Evolutionary conservation across 192 early-diverging fungal species (phyloP).

Genomic region (Entomortierella beljakovae): DNA sequence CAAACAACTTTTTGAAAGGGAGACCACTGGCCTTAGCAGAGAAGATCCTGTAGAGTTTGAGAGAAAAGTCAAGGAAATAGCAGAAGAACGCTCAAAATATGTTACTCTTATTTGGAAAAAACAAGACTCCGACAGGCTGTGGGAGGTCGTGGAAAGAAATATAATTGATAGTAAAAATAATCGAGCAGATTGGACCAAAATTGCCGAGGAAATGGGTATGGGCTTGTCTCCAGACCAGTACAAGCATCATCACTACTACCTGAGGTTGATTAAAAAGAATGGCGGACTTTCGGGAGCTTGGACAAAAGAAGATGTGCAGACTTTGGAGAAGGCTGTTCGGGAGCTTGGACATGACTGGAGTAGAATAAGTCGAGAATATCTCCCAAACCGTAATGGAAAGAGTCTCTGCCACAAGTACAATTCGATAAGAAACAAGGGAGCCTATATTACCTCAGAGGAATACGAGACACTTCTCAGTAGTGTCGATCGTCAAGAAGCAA

Average conservation of each 20-base stretch:
- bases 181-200: constrained; percentile 18
- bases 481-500: constrained; percentile 28
- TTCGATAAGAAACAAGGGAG: constrained; percentile 9
- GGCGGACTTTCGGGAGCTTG: constrained; percentile 13
- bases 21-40: constrained; percentile 2
- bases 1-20: constrained; percentile 17
- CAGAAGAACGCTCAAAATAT: not conserved
- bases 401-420: constrained; percentile 46
- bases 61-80: not conserved
- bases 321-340: constrained; percentile 29
- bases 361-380: constrained; percentile 1
- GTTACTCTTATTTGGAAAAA: constrained; percentile 12
- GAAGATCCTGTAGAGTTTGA: constrained; percentile 4
- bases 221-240: constrained; percentile 9
- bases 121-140: constrained; percentile 40
- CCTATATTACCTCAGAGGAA: constrained; percentile 26
- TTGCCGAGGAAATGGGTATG: constrained; percentile 12
- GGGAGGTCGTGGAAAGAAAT: constrained; percentile 21
- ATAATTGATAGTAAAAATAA: not conserved
- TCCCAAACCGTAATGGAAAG: constrained; percentile 41
- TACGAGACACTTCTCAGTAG: constrained; percentile 29
- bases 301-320: constrained; percentile 21
- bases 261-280: not conserved
- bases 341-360: constrained; percentile 31
- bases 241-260: constrained; percentile 48